Percentiles rank a stretch among this genome's conserved stretches.
These are phyloP conservation scores for Emergomyces pasteurianus DNA, from an alignment of 2,329 filamentous ascomycete species.

Conservation along the genomic window DNA sequence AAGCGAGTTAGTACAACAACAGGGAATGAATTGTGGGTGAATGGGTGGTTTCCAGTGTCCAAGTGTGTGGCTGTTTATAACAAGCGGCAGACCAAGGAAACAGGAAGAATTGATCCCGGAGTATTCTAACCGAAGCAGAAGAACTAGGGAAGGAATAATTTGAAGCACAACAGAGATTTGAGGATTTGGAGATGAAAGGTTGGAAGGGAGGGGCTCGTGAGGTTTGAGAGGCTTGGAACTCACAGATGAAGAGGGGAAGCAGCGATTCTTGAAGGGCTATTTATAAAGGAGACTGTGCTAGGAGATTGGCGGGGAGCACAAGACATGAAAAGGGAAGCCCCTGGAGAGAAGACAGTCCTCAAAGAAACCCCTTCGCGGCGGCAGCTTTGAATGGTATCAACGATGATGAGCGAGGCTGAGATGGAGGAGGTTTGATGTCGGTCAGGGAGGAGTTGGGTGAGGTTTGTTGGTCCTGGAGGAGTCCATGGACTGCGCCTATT, in stretches of 20 bases:
- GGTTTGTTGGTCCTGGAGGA: background rate
- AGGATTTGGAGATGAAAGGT: background rate
- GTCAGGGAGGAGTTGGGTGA: slow-evolving; percentile 4
- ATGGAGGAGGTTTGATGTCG: slow-evolving; percentile 4
- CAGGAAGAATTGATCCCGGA: background rate
- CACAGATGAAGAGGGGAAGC: background rate
- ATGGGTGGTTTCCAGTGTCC: background rate
- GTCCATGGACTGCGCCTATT: background rate
- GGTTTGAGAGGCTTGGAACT: background rate
- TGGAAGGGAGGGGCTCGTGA: background rate
- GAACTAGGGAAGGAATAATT: background rate
- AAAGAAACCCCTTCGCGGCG: background rate
- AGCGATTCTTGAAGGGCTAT: background rate
- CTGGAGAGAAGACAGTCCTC: background rate
- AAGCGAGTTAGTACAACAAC: background rate
- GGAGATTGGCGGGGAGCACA: background rate
- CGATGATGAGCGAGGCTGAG: slow-evolving; percentile 1
- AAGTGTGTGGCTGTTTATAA: background rate
- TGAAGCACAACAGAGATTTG: background rate
- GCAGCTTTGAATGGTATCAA: background rate
- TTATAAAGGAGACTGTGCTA: background rate
- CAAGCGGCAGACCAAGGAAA: background rate
- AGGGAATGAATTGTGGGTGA: background rate
- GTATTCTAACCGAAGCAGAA: background rate
- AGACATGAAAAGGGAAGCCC: background rate